Percentiles rank a stretch among this genome's conserved stretches.
phyloP scores from a whole-genome alignment of 2,329 filamentous ascomycete genomes.

The Daldinia eschscholtzii region DNA sequence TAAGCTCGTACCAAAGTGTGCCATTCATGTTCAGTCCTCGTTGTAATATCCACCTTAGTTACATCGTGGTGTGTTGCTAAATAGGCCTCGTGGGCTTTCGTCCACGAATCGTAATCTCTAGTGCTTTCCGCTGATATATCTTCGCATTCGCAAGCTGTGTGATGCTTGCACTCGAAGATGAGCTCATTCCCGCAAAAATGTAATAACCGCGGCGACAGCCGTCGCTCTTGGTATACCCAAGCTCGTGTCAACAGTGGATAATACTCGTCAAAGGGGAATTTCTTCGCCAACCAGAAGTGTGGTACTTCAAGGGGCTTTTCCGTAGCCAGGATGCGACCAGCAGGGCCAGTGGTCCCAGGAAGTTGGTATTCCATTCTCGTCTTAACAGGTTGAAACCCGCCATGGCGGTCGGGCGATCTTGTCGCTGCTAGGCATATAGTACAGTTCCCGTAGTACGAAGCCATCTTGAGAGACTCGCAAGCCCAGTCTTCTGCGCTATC shows the following conservation, averaged over 20 bases:
- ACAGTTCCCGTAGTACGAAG: conserved; percentile 30
- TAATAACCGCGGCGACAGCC: conserved; percentile 3
- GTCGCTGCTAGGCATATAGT: conserved; percentile 21
- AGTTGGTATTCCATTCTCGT: conserved; percentile 18
- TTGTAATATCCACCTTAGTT: conserved; percentile 8
- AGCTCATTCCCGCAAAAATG: conserved; percentile 21
- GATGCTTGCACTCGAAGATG: conserved; percentile 11
- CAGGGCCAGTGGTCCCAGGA: conserved; percentile 1
- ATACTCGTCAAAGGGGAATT: background rate
- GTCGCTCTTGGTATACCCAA: conserved; percentile 17
- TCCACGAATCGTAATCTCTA: conserved; percentile 10
- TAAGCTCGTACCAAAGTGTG: conserved; percentile 21
- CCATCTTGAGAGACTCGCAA: conserved; percentile 35
- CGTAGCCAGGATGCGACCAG: background rate
- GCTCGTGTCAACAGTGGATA: conserved; percentile 5
- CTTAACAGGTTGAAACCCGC: conserved; percentile 4
- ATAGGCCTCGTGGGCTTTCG: conserved; percentile 14
- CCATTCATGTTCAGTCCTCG: conserved; percentile 12
- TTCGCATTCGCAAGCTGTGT: conserved; percentile 8
- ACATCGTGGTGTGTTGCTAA: conserved; percentile 14
- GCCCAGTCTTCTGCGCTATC: conserved; percentile 35
- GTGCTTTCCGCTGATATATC: background rate
- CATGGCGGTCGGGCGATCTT: conserved; percentile 13
- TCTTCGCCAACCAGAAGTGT: conserved; percentile 7
- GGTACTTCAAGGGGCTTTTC: conserved; percentile 15